phyloP scores from a whole-genome alignment of 1,284 basidiomycete genomes.

The Sanghuangporus baumii region DNA sequence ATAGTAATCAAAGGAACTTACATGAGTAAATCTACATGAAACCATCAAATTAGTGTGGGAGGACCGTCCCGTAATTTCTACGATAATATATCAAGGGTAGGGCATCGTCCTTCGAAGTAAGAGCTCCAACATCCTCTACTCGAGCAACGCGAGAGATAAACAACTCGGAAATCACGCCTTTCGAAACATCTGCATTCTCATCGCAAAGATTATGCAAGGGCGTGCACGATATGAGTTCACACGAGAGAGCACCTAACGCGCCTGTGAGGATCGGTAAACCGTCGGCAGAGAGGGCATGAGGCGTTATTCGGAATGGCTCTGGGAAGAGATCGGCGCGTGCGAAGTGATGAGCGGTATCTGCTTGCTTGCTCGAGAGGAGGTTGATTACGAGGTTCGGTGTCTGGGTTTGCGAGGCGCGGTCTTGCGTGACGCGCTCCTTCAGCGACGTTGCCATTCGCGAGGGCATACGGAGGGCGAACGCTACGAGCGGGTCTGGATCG shows the following conservation, averaged over 20 bases:
- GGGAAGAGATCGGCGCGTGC: conserved; percentile 59
- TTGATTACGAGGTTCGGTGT: conserved; percentile 54
- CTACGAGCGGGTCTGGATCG: conserved; percentile 79
- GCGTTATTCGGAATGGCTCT: conserved; percentile 43
- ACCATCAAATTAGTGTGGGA: not conserved
- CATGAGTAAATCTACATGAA: conserved; percentile 6
- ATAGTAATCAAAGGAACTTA: conserved; percentile 5
- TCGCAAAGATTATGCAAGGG: conserved; percentile 19
- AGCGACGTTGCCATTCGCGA: conserved; percentile 75
- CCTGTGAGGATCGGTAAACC: conserved; percentile 52
- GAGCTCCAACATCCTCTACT: conserved; percentile 31
- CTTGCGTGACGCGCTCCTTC: conserved; percentile 28
- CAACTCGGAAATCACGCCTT: conserved; percentile 37
- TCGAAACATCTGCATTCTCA: not conserved
- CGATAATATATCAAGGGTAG: conserved; percentile 44
- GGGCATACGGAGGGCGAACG: conserved; percentile 85
- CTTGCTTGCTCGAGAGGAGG: conserved; percentile 58
- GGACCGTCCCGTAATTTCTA: conserved; percentile 37
- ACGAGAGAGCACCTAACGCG: conserved; percentile 56
- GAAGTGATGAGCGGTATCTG: conserved; percentile 49
- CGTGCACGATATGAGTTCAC: conserved; percentile 35
- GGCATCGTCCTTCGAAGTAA: conserved; percentile 12
- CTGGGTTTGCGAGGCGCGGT: not conserved
- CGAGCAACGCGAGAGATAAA: conserved; percentile 45
- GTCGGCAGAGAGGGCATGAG: conserved; percentile 41